Evolutionary conservation across 441 rosid species (phyloP), one percentile per base, ranked within the genome.

Genomic region (Arabidopsis lyrata): DNA sequence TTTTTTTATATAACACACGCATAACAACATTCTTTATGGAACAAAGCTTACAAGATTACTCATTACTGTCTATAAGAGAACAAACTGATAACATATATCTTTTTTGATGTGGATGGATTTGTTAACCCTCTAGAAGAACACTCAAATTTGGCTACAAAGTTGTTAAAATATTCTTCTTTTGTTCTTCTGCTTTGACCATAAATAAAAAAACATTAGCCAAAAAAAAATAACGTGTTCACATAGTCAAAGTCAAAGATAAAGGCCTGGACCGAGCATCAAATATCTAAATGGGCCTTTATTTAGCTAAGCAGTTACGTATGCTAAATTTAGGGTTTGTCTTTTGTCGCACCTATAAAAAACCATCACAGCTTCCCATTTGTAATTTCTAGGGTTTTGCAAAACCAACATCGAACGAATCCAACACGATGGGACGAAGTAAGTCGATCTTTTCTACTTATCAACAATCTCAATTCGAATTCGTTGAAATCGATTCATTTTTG

Each of bases 221-320:
- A 39, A 55, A 52, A 34, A 36, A 24, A 70, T 47, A 16, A 11
- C 6, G 36, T 72, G 69, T 72, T 18, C 36, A 44, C 49, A 72
- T 22, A 31, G 32, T 50, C 72, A 74, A 49, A 74, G 77, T 74
- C 72, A 57, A 66, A 58, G 7, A 66, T 20, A 41, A 5, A 27
- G 62, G 68, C 62, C 68, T 72, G 47, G 52, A 62, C 35, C 68
- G 18, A 44, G 27, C 4, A 52, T 42, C 9, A 62, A 54, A 63
- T 44, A 16, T 36, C 79, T 64, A 69, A 69, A 76, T 68, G 79
- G 79, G 75, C 79, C 41, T 8, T 50, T 18, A 48, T 66, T 1
- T 29, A 49, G 62, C 34, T 68, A 6, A 67, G 48, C 63, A 68
- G 14, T 75, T 53, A 75, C 74, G 74, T 75, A 24, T 2, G 62